Evolutionary conservation across 805 yeast genomes (phyloP).

Genomic region (Candida dajiaensis): DNA sequence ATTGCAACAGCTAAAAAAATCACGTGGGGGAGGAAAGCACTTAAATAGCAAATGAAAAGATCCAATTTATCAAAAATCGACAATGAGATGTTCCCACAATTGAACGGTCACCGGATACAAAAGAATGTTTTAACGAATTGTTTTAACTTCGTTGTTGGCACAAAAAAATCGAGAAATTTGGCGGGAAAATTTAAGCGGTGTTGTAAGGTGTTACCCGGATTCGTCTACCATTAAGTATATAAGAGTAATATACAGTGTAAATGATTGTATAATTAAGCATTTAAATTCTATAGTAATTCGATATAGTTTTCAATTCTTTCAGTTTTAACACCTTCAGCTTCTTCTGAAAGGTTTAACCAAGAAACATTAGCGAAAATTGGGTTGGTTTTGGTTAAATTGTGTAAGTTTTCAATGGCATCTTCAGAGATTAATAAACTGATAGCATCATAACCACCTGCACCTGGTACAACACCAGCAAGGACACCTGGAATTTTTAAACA

Average conservation of each 20-base stretch:
- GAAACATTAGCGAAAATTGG: constrained; percentile 40
- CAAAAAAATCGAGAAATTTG: not conserved
- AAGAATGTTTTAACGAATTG: too few relatives aligned
- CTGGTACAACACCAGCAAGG: constrained; percentile 95
- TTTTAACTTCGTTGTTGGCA: not conserved
- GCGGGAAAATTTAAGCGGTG: not conserved
- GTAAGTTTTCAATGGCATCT: constrained; percentile 31
- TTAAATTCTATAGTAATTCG: constrained; percentile 8
- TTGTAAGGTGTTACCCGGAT: not conserved
- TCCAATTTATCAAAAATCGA: not conserved
- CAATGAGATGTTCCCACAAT: too few relatives aligned
- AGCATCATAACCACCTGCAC: constrained; percentile 98
- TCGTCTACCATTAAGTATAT: not conserved
- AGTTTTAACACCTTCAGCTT: constrained; percentile 48
- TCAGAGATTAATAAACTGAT: constrained; percentile 63
- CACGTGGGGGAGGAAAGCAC: too few relatives aligned
- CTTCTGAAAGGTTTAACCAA: constrained; percentile 67
- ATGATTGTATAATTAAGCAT: not conserved
- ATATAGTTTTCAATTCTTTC: constrained; percentile 34
- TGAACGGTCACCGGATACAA: too few relatives aligned
- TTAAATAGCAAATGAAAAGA: not conserved
- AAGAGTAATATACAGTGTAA: not conserved
- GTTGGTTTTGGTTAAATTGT: constrained; percentile 21
- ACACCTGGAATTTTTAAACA: constrained; percentile 63
- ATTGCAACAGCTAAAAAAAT: too few relatives aligned